These are phyloP conservation scores for Saitozyma sp. DNA, from an alignment of 768 basidiomycete genomes.

Conservation along the genomic window DNA sequence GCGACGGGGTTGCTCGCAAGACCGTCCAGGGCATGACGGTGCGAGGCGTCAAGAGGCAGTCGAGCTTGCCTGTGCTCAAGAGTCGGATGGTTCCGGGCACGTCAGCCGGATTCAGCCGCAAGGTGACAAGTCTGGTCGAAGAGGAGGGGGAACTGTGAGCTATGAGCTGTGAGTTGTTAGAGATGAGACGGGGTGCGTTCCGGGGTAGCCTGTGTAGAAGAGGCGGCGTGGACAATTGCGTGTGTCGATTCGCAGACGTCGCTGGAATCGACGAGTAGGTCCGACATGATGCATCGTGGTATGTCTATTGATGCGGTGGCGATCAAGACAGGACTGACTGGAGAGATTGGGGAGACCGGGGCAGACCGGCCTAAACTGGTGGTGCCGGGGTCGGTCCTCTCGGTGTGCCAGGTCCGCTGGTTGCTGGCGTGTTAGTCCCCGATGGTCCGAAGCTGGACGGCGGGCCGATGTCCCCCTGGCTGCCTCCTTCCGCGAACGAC, in stretches of 20 bases:
- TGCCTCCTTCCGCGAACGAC: slow-evolving; percentile 44
- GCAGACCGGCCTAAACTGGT: neutral
- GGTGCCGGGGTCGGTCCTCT: slow-evolving; percentile 8
- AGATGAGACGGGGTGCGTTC: neutral
- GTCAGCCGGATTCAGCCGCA: neutral
- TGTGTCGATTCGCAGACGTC: too few species aligned
- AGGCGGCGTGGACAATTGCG: too few species aligned
- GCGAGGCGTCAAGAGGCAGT: neutral
- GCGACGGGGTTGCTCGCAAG: neutral
- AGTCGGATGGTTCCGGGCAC: neutral
- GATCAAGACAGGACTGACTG: too few species aligned
- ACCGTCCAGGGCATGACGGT: neutral
- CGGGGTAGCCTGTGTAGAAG: neutral
- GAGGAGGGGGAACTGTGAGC: slow-evolving; percentile 9
- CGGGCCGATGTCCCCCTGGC: slow-evolving; percentile 42
- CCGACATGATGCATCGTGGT: too few species aligned
- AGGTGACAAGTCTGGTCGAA: slow-evolving; percentile 7
- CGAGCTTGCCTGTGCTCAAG: slow-evolving; percentile 15
- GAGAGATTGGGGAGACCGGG: too few species aligned
- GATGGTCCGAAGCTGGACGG: slow-evolving; percentile 38
- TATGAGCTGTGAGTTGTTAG: neutral
- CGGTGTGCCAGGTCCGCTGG: slow-evolving; percentile 8
- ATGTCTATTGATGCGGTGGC: too few species aligned
- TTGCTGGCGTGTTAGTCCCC: slow-evolving; percentile 30
- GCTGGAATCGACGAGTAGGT: too few species aligned